These are phyloP conservation scores for Mortierella sp. DNA, from an alignment of 371 early-diverging fungal species.

Conservation along the genomic window DNA sequence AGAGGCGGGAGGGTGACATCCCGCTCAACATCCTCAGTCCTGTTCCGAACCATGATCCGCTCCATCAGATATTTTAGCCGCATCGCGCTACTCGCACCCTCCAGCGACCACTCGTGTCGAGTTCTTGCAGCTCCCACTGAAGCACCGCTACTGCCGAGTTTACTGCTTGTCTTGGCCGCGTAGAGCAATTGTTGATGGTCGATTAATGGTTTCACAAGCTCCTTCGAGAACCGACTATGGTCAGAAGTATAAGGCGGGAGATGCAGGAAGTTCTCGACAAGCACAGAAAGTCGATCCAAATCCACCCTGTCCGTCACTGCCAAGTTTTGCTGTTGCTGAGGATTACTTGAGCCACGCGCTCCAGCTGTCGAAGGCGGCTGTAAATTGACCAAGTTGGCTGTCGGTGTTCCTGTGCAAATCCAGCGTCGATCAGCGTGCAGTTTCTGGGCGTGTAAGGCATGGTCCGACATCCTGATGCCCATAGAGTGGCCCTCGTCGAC, in stretches of 20 bases:
- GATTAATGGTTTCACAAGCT: constrained; percentile 13
- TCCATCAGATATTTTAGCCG: constrained; percentile 67
- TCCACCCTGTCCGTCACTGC: constrained; percentile 41
- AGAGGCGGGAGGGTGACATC: constrained; percentile 77
- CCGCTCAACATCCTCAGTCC: constrained; percentile 61
- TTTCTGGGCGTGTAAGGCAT: constrained; percentile 66
- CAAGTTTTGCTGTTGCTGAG: not conserved
- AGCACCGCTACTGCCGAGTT: no score
- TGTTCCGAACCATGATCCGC: constrained; percentile 77
- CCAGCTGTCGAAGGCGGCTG: not conserved
- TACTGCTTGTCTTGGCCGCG: not conserved
- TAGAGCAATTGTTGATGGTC: constrained; percentile 29
- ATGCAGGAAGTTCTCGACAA: constrained; percentile 64
- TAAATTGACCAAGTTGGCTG: constrained; percentile 69
- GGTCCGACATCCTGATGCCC: constrained; percentile 59
- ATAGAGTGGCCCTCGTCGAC: constrained; percentile 83
- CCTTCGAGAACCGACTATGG: constrained; percentile 43
- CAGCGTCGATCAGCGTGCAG: constrained; percentile 77
- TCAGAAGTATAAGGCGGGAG: constrained; percentile 64
- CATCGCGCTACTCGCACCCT: constrained; percentile 20
- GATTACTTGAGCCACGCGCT: not conserved
- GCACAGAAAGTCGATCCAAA: constrained; percentile 62
- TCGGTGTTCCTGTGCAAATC: constrained; percentile 83
- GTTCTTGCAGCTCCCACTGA: not conserved
- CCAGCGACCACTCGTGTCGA: constrained; percentile 21